phyloP scores from a whole-genome alignment of 2,329 filamentous ascomycete species.

The Cordyceps farinosa region DNA sequence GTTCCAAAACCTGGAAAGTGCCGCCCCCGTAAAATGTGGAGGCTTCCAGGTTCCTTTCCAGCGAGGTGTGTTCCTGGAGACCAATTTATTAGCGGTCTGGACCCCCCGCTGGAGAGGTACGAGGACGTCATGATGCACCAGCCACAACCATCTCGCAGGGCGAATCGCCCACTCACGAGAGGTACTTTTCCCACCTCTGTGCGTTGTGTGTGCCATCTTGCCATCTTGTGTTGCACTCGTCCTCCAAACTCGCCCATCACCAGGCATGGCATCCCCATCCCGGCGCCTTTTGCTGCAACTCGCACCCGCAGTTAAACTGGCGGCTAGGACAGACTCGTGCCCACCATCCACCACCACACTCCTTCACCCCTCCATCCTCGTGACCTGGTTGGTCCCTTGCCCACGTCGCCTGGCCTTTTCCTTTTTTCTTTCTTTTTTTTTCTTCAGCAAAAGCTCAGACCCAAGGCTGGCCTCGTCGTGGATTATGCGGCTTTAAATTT shows the following conservation, averaged over 20 bases:
- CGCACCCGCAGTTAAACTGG: constrained; percentile 1
- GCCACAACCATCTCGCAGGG: constrained; percentile 2
- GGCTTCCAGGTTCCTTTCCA: not conserved
- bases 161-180: not conserved
- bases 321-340: not conserved
- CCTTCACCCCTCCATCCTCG: not conserved
- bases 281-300: constrained; percentile 2
- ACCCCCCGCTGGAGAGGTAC: not conserved
- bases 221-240: not conserved
- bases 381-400: constrained; percentile 15
- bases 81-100: not conserved
- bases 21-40: constrained; percentile 11
- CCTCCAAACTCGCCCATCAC: not conserved
- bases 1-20: constrained; percentile 12
- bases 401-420: constrained; percentile 8
- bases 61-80: not conserved
- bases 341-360: constrained; percentile 3
- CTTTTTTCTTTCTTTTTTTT: not conserved
- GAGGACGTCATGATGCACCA: constrained; percentile 12
- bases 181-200: not conserved
- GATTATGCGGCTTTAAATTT: too few species aligned
- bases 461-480: too few species aligned
- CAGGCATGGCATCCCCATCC: not conserved
- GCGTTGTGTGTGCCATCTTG: not conserved
- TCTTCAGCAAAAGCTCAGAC: not conserved